phyloP scores from a whole-genome alignment of 192 early-diverging fungal genomes.

The Coemansia sp. region DNA sequence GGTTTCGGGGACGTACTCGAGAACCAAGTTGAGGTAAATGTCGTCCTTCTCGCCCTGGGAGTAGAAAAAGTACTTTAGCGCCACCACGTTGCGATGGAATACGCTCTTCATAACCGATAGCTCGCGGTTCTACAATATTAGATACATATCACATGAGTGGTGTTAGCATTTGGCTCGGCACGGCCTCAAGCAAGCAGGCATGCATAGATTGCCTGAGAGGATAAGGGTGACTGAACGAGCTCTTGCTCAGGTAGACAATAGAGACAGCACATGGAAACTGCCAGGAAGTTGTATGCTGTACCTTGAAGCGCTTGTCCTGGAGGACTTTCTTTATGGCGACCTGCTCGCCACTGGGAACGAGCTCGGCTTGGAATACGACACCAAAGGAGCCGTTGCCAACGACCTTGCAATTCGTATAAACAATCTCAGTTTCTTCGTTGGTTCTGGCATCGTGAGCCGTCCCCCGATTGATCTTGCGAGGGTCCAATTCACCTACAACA shows the following conservation, averaged over 20 bases:
- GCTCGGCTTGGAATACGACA: conserved; percentile 94
- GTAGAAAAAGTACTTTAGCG: conserved; percentile 91
- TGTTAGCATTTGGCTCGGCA: not conserved
- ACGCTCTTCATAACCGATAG: conserved; percentile 80
- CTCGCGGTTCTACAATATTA: conserved; percentile 46
- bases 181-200: not conserved
- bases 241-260: not conserved
- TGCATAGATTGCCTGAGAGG: conserved; percentile 4
- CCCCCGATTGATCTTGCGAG: conserved; percentile 69
- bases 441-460: conserved; percentile 86
- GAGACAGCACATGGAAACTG: not conserved
- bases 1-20: conserved; percentile 97
- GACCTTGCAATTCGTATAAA: conserved; percentile 90
- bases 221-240: not conserved
- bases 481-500: conserved; percentile 56
- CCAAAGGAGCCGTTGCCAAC: conserved; percentile 99
- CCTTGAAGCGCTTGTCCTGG: conserved; percentile 99
- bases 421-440: conserved; percentile 81
- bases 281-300: conserved; percentile 16
- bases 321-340: conserved; percentile 99
- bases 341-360: conserved; percentile 74
- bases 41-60: conserved; percentile 93
- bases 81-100: conserved; percentile 91
- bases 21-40: conserved; percentile 91
- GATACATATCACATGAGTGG: not conserved